Conservation (phyloP, 306 rosid genomes). For the Vachellia pachyceras region DNA sequence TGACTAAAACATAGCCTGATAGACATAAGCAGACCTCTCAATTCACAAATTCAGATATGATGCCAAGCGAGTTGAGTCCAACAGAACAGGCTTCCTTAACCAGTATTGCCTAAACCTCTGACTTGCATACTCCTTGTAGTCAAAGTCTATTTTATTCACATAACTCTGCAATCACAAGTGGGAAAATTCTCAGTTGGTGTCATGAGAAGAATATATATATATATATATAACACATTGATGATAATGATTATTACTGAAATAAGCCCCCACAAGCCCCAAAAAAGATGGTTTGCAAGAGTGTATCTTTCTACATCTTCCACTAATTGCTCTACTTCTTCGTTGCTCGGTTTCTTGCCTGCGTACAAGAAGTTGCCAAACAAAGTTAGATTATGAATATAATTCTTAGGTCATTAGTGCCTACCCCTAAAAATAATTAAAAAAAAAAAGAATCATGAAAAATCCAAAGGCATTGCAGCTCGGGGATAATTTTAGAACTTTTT, state of each 20-base stretch:
- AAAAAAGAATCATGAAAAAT: background rate
- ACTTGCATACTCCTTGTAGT: conserved; percentile 80
- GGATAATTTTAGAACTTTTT: background rate
- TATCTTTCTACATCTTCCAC: conserved; percentile 61
- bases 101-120: conserved; percentile 85
- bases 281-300: conserved; percentile 81
- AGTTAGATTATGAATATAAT: background rate
- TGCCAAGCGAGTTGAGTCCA: conserved; percentile 47
- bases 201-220: background rate
- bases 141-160: conserved; percentile 87
- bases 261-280: conserved; percentile 97
- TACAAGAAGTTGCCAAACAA: conserved; percentile 11
- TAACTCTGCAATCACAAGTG: conserved; percentile 61
- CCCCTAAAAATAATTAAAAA: too few relatives aligned
- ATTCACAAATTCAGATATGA: conserved; percentile 20
- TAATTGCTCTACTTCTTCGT: conserved; percentile 65
- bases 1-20: background rate
- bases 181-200: conserved; percentile 14
- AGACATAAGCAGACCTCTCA: conserved; percentile 20
- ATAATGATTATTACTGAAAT: conserved; percentile 64
- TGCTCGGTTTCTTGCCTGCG: conserved; percentile 62
- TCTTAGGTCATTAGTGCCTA: too few relatives aligned
- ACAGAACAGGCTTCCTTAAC: conserved; percentile 55
- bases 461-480: background rate
- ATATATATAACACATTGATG: background rate